Conservation (phyloP, 2,329 filamentous ascomycete genomes). For the Trichoderma lentiforme region DNA sequence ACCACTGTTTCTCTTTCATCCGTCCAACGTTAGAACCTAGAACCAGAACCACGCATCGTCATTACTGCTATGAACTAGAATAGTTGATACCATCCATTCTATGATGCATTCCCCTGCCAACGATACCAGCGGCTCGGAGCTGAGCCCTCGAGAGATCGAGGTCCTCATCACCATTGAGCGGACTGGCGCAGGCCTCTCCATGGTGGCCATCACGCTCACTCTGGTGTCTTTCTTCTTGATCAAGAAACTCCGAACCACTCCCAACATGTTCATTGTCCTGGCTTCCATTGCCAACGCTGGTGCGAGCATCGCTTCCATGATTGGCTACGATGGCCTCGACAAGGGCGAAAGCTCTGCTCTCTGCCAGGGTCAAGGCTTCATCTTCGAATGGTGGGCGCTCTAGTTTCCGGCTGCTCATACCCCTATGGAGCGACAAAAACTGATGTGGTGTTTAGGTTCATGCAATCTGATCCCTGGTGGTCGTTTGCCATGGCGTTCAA, state of each 20-base stretch:
- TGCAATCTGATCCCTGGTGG: slow-evolving; percentile 73
- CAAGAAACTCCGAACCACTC: slow-evolving; percentile 53
- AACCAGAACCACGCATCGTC: background rate
- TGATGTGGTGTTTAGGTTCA: slow-evolving; percentile 54
- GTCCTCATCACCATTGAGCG: slow-evolving; percentile 51
- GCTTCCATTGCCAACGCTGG: slow-evolving; percentile 44
- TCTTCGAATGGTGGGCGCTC: slow-evolving; percentile 61
- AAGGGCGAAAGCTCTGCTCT: slow-evolving; percentile 53
- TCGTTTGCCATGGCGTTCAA: slow-evolving; percentile 80
- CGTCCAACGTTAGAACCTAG: background rate
- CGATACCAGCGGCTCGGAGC: slow-evolving; percentile 21
- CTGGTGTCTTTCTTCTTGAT: slow-evolving; percentile 48
- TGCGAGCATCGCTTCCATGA: slow-evolving; percentile 63
- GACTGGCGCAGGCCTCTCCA: slow-evolving; percentile 51
- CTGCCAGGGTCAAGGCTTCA: slow-evolving; percentile 59
- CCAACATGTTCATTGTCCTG: slow-evolving; percentile 48
- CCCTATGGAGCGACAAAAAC: background rate
- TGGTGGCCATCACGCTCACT: slow-evolving; percentile 49
- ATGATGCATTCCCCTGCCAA: slow-evolving; percentile 8
- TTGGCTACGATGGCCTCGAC: slow-evolving; percentile 63
- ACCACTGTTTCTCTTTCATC: background rate
- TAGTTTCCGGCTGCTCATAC: background rate
- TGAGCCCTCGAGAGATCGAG: slow-evolving; percentile 38
- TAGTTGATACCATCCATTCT: background rate
- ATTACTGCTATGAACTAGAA: background rate